phyloP scores from a whole-genome alignment of 2,329 filamentous ascomycete species.

The Fusarium penzigii region DNA sequence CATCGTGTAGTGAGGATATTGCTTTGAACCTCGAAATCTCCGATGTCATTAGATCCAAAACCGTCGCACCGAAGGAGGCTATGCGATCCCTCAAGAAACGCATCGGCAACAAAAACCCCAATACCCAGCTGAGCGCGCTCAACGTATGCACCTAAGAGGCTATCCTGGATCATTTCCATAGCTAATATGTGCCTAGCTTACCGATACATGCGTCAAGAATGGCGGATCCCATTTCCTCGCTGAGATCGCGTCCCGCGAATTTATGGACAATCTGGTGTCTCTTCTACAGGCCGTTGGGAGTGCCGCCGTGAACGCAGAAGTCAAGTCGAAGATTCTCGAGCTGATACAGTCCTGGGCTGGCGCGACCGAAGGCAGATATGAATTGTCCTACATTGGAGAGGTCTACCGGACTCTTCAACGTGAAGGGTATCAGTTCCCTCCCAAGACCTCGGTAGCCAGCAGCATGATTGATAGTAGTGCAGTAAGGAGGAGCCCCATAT shows the following conservation, averaged over 20 bases:
- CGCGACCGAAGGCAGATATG: constrained; percentile 81
- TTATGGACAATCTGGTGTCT: constrained; percentile 95
- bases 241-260: constrained; percentile 95
- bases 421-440: constrained; percentile 89
- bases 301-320: constrained; percentile 77
- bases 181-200: constrained; percentile 59
- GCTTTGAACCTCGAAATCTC: constrained; percentile 97
- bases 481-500: constrained; percentile 55
- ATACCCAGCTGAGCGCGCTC: constrained; percentile 91
- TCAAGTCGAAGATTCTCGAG: constrained; percentile 88
- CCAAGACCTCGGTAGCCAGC: constrained; percentile 81
- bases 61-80: constrained; percentile 93
- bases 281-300: constrained; percentile 78
- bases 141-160: constrained; percentile 58
- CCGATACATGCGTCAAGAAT: constrained; percentile 98
- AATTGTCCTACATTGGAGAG: constrained; percentile 83
- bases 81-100: constrained; percentile 95
- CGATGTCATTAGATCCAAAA: constrained; percentile 95
- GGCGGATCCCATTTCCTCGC: constrained; percentile 91
- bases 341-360: constrained; percentile 92
- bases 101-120: constrained; percentile 97
- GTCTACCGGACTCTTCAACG: constrained; percentile 80
- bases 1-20: constrained; percentile 76
- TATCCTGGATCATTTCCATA: background rate
- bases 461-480: constrained; percentile 98